phyloP scores from a whole-genome alignment of 305 asterid species.

The Fraxinus platypoda region DNA sequence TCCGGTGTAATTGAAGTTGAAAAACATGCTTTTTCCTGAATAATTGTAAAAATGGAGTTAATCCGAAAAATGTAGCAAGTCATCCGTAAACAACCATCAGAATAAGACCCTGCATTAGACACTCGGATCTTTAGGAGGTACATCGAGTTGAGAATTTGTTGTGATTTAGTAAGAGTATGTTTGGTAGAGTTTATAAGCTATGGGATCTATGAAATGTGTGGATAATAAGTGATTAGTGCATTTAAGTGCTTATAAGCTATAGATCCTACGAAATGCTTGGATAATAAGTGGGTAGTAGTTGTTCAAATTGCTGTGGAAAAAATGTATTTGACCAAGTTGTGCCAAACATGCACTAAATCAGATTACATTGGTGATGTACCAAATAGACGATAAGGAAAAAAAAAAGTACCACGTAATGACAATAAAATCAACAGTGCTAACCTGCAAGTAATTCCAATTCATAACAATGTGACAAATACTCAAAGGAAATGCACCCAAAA shows the following conservation, averaged over 20 bases:
- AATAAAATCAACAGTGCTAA: background rate
- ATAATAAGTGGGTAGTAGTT: background rate
- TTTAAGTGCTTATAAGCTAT: background rate
- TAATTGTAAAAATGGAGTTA: background rate
- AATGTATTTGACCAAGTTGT: background rate
- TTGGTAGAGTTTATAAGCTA: background rate
- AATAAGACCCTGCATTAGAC: background rate
- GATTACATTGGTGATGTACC: background rate
- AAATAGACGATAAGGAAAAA: background rate
- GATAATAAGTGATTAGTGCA: background rate
- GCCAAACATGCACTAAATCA: background rate
- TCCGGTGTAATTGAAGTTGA: conserved; percentile 59
- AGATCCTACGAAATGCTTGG: background rate
- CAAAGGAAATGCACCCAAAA: background rate
- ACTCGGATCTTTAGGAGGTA: background rate
- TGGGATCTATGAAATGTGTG: background rate
- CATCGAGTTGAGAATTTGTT: background rate
- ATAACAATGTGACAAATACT: background rate
- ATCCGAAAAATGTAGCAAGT: background rate
- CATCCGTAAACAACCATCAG: background rate
- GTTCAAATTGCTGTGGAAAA: background rate
- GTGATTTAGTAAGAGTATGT: background rate
- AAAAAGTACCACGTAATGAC: background rate
- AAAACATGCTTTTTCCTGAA: conserved; percentile 80
- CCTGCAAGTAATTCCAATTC: background rate